Base-by-base conservation (phyloP, 2,329 filamentous ascomycete genomes). In the Paramyrothecium sp. region DNA sequence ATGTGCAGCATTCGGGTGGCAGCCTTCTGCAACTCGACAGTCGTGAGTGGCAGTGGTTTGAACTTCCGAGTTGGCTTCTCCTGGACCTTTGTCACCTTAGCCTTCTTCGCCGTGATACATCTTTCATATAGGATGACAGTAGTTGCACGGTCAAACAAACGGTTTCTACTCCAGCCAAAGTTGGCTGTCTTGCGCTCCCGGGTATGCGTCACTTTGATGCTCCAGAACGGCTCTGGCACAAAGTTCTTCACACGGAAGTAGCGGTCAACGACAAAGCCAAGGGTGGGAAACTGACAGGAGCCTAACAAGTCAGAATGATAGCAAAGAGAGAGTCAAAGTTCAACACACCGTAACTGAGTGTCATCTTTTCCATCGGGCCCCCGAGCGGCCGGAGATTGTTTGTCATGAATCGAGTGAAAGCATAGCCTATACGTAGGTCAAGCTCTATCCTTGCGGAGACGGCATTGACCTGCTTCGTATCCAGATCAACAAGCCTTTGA, bases 241-340 rank as follows among this genome's bases (percentile, higher is more conserved):
- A 99, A 99, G 65, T 96, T 97, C 61, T 91, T 88, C 54, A 99
- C 95, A 53, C 91, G 88, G 66, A 97, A 91, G 72, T 98, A 99
- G 51, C 94, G 87, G 73, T 99, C 95, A 7, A 99, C 95, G 1
- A 99, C 94, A 63, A 99, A 99, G 0, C 95, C 95, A 5, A 99
- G 81, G 0, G 95, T 98, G 2, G 95, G 95, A 67, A 99, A 99
- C 71, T 99, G 95, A 64, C 95, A 99, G 3, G 93, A 97, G 16
- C 85, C 91, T 91, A 46, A 20, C 13, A 4, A 17, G 53, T 63
- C 7, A 68, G 60, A 44, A 7, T 4, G 13, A 12, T 3, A 22
- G 12, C 19, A 47, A 17, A 17, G 7, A 16, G 10, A 19, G 49
- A 12, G 12, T 12, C 21, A 12, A 22, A 16, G 16, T 11, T 3